Evolutionary conservation across 176 grass and related monocot species (phyloP), one percentile per base, ranked within the genome.

Genomic region (Aegilops longissima): DNA sequence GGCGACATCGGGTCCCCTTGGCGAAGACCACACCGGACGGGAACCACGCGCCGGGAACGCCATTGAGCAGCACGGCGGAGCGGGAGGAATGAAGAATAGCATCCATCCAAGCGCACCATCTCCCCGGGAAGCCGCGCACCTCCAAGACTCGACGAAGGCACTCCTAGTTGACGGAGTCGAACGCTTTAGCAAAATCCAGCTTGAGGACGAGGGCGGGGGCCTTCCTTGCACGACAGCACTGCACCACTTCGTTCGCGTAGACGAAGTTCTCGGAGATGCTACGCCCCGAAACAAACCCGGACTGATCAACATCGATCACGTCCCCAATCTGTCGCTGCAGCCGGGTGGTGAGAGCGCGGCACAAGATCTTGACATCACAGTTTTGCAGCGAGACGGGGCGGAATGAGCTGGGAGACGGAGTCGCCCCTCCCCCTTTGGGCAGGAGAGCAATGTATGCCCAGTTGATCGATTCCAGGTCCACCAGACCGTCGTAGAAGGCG

Each of bases 21-120:
- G 31, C 4, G 31, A 33, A 33, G 31, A 0, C 31, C 31, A 33
- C 31, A 33, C 31, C 31, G 2, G 31, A 33, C 31, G 31, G 31
- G 31, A 33, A 33, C 31, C 31, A 33, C 31, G 31, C 31, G 3
- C 40, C 40, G 0, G 40, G 8, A 1, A 44, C 40, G 40, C 72
- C n/a, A 6, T 51, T 52, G 2, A 76, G 23, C 5, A 76, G 1
- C 0, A 76, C 6, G 0, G 2, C n/a, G 0, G 47, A 29, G 2
- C 6, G 2, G 1, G 24, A 76, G 0, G 72, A 8, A 0, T 0
- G 1, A 1, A 76, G 23, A 0, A 51, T 12, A 0, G 1, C 3
- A 1, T 9, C 5, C 1, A 76, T 7, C 72, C 72, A 76, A 0
- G 3, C 5, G 3, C 42, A 8, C 72, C 42, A 76, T 1, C 2